Evolutionary conservation across 768 basidiomycete species (phyloP).

Genomic region (Serendipita sp.): DNA sequence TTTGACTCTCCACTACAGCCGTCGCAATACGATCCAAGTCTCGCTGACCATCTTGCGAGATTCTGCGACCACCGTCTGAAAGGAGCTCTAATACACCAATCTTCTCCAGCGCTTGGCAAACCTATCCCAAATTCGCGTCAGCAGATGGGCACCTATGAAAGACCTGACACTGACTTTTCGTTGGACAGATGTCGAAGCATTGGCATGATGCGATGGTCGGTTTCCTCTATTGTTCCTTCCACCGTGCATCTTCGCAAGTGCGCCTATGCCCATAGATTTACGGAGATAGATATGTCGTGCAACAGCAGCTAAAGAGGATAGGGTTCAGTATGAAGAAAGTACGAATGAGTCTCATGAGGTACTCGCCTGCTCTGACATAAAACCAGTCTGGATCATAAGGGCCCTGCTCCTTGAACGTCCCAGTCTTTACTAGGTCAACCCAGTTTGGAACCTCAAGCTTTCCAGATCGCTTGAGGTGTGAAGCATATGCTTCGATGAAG

Average conservation of each 20-base stretch:
- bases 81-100: constrained; percentile 94
- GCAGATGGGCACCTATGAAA: background rate
- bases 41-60: constrained; percentile 91
- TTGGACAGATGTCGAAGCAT: constrained; percentile 76
- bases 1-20: constrained; percentile 63
- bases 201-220: constrained; percentile 88
- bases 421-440: constrained; percentile 98
- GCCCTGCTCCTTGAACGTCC: constrained; percentile 91
- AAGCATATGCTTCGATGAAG: constrained; percentile 88
- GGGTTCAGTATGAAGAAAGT: no score
- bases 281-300: constrained; percentile 99
- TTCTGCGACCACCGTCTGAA: constrained; percentile 87
- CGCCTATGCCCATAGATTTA: constrained; percentile 89
- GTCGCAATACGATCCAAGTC: constrained; percentile 91
- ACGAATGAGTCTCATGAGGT: background rate
- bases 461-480: constrained; percentile 93
- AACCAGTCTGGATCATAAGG: constrained; percentile 99
- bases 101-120: constrained; percentile 91
- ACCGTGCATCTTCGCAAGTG: constrained; percentile 91
- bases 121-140: background rate
- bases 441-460: constrained; percentile 98
- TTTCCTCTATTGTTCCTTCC: constrained; percentile 90
- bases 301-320: constrained; percentile 51
- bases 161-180: constrained; percentile 44
- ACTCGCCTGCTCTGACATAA: constrained; percentile 93